A percentile compares a stretch with the other conserved stretches of the same genome.
These are phyloP conservation scores for Eimeria acervulina DNA, from an alignment of 169 alveolate species.

Conservation along the genomic window DNA sequence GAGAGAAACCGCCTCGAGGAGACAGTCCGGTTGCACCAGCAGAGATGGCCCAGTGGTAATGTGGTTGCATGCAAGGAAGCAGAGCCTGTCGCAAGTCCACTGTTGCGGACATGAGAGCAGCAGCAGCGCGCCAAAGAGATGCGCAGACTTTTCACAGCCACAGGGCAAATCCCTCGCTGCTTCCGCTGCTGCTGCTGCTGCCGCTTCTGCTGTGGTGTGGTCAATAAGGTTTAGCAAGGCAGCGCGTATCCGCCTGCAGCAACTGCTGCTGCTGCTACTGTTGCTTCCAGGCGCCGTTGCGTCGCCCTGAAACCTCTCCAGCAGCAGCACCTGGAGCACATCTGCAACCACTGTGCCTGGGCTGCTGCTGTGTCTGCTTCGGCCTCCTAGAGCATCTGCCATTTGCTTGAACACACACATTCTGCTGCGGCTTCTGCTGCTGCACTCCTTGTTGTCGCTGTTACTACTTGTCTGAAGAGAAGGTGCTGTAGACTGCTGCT, in stretches of 20 bases:
- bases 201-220: constrained; percentile 45
- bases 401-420: constrained; percentile 7
- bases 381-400: constrained; percentile 32
- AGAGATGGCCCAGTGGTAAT: background rate
- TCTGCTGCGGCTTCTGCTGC: constrained; percentile 31
- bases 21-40: constrained; percentile 74
- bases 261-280: background rate
- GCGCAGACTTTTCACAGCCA: constrained; percentile 7
- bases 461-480: background rate
- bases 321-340: constrained; percentile 74
- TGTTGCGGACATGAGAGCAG: constrained; percentile 72
- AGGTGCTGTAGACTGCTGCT: constrained; percentile 9
- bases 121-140: constrained; percentile 60
- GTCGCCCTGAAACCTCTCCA: constrained; percentile 47
- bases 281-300: constrained; percentile 49
- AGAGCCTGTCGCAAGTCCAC: constrained; percentile 5
- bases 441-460: constrained; percentile 4
- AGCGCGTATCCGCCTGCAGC: background rate
- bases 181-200: constrained; percentile 52
- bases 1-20: constrained; percentile 65
- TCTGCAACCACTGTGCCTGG: constrained; percentile 25
- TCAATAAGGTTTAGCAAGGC: constrained; percentile 33
- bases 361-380: constrained; percentile 28
- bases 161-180: background rate
- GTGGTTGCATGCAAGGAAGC: constrained; percentile 60